Evolutionary conservation across 257 asterid species (phyloP).

Genomic region (Lavandula angustifolia): DNA sequence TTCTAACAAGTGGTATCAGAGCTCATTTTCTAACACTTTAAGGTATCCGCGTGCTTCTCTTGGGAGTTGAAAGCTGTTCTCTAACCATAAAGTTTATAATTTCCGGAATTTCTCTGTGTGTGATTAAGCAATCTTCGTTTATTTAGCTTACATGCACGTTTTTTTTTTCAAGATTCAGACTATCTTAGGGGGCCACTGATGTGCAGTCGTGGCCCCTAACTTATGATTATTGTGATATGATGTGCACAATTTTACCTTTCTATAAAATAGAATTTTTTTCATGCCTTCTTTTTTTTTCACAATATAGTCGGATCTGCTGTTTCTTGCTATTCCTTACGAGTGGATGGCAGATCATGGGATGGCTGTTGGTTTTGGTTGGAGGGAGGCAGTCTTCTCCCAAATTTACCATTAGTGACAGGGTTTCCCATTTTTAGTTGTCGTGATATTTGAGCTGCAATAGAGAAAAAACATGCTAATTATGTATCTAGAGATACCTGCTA

Average conservation of each 20-base stretch:
- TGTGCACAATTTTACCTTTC: not conserved
- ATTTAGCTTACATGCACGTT: slow-evolving; percentile 28
- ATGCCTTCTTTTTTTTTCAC: slow-evolving; percentile 1
- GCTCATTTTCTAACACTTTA: no score
- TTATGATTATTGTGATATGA: slow-evolving; percentile 9
- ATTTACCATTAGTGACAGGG: not conserved
- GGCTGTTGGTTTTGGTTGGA: not conserved
- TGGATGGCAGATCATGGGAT: slow-evolving; percentile 6
- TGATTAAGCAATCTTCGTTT: slow-evolving; percentile 23
- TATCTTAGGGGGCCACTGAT: not conserved
- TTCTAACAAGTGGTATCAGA: no score
- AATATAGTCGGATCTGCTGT: slow-evolving; percentile 13
- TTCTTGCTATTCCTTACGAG: not conserved
- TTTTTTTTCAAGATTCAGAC: not conserved
- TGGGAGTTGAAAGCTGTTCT: slow-evolving; percentile 2
- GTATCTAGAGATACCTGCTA: not conserved
- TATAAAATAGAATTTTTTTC: not conserved
- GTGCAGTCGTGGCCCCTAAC: slow-evolving; percentile 6
- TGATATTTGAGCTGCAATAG: slow-evolving; percentile 11
- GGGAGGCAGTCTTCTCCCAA: not conserved
- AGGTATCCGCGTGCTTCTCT: slow-evolving; percentile 49
- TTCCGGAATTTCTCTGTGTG: not conserved
- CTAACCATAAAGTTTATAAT: not conserved
- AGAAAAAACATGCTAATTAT: not conserved
- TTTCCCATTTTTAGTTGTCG: not conserved